phyloP scores from a whole-genome alignment of 148 eudicot species.

The Chenopodium suecicum region DNA sequence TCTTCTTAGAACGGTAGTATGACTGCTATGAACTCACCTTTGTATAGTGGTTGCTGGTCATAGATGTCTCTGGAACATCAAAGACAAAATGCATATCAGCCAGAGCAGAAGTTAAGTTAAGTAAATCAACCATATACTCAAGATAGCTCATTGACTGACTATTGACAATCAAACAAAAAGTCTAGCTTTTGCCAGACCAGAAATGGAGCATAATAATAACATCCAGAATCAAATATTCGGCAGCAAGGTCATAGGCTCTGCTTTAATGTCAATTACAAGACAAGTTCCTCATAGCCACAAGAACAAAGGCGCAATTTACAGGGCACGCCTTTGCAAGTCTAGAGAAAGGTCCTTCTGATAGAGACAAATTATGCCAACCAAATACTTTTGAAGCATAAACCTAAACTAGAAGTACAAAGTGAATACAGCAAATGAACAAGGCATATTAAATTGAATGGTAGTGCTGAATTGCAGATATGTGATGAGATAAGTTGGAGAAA shows the following conservation, averaged over 20 bases:
- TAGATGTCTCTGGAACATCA: slow-evolving; percentile 37
- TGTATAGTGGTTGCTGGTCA: slow-evolving; percentile 30
- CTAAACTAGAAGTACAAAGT: not conserved
- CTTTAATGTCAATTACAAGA: not conserved
- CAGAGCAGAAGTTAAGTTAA: not conserved
- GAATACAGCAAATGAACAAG: not conserved
- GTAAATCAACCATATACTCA: not conserved
- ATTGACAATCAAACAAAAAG: not conserved
- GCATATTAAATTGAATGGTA: not conserved
- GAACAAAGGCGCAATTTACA: not conserved
- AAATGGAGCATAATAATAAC: not conserved
- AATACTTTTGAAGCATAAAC: not conserved
- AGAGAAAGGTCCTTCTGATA: too few species aligned
- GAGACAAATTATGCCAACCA: not conserved
- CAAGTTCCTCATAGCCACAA: not conserved
- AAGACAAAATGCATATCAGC: slow-evolving; percentile 16
- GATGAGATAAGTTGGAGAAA: not conserved
- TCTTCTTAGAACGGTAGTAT: not conserved
- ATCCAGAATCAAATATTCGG: not conserved
- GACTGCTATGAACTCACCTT: slow-evolving; percentile 28
- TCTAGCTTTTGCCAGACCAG: not conserved
- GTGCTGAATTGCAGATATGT: too few species aligned
- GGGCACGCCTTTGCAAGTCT: not conserved
- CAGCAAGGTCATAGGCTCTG: not conserved
- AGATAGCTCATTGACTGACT: not conserved